Evolutionary conservation across 305 asterid species (phyloP), one percentile per base, ranked within the genome.

Genomic region (Fraxinus sp.): DNA sequence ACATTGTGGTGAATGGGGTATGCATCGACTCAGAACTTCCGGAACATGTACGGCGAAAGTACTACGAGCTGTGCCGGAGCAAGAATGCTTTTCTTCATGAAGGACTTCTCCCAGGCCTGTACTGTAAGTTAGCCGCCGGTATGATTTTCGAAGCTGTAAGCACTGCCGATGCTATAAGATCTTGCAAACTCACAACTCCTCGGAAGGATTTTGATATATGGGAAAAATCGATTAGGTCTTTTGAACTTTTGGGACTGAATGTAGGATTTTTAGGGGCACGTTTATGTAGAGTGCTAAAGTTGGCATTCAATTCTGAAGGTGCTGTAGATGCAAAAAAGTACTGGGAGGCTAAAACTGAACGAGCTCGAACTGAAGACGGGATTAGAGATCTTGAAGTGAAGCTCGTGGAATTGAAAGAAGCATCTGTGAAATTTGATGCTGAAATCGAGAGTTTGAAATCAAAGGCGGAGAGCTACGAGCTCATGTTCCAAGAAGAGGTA

Each of bases 211-310:
- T 96, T 30, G 97, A 94, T 79, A 91, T 87, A 39, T 91, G 99
- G 97, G 99, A 94, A n/a, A 96, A 92, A 88, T 93, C 98, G 4
- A 78, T 96, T 80, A 89, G 89, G 88, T 94, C 98, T 7, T 94
- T 96, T 59, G 97, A 94, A 80, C 92, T 93, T 77, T 73, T 96
- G 83, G 98, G 99, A 14, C 84, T 96, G 87, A 87, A 90, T 28
- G 94, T 92, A 11, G 97, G 97, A 66, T 96, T 96, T 78, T 57
- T 96, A 66, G 84, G 90, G 33, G 87, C 90, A 4, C 96, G 98
- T 62, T 83, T 96, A 73, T 84, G 83, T 41, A 59, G 86, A 77
- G 87, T 94, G 82, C 80, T 83, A 13, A 90, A 85, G 72, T 84
- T 96, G 76, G 96, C 94, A 0, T 94, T 89, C 22, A 96, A 92